A percentile compares a stretch with the other conserved stretches of the same genome.
Conservation (phyloP, 768 basidiomycete genomes). For the Hysterangium stoloniferum region DNA sequence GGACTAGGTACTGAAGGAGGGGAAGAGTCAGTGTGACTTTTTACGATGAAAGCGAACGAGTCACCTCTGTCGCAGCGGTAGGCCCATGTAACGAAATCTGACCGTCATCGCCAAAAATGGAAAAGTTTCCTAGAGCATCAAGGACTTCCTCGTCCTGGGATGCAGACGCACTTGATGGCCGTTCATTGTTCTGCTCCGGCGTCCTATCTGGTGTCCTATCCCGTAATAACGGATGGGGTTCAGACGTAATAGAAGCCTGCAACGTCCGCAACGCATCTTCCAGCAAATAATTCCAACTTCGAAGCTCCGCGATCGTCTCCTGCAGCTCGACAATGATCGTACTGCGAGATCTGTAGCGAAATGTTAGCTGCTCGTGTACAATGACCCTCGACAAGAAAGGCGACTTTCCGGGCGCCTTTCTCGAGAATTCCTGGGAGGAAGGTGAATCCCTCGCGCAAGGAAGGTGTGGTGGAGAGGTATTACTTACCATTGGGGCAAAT, state of each 20-base stretch:
- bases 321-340: conserved; percentile 56
- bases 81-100: conserved; percentile 8
- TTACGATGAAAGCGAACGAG: not conserved
- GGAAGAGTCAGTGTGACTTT: not conserved
- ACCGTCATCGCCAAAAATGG: not conserved
- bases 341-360: conserved; percentile 46
- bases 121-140: conserved; percentile 10
- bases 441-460: conserved; percentile 22
- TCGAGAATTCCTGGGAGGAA: conserved; percentile 45
- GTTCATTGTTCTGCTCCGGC: not conserved
- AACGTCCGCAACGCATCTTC: conserved; percentile 48
- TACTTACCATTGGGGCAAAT: conserved; percentile 68
- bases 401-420: conserved; percentile 46
- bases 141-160: conserved; percentile 4
- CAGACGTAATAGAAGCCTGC: conserved; percentile 40
- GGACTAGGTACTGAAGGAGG: conserved; percentile 3
- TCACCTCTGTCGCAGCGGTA: conserved; percentile 7
- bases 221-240: conserved; percentile 42
- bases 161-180: not conserved
- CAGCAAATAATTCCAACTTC: conserved; percentile 49
- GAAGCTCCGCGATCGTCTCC: conserved; percentile 49
- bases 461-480: conserved; percentile 8
- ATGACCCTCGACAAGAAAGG: not conserved
- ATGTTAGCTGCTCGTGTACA: not conserved
- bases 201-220: conserved; percentile 5